Conservation (phyloP, 164 flowering plant genomes). For the Kalanchoe fedtschenkoi region DNA sequence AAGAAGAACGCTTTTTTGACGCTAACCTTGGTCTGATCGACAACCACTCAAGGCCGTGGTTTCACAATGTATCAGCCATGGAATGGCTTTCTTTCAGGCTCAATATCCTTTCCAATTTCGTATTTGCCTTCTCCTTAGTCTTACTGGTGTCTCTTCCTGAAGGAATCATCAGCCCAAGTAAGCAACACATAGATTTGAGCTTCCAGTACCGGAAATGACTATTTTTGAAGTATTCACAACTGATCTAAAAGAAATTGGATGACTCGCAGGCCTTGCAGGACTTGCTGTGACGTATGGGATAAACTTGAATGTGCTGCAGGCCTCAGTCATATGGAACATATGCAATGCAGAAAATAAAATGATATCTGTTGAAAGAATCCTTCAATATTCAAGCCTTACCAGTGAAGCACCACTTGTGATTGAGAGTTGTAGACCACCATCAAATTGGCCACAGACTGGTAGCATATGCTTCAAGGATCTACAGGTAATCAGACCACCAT, state of each 20-base stretch:
- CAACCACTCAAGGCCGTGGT: conserved; percentile 82
- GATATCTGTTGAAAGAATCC: conserved; percentile 91
- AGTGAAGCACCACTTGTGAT: conserved; percentile 82
- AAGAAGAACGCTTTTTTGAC: conserved; percentile 45
- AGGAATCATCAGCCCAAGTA: conserved; percentile 85
- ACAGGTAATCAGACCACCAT: conserved; percentile 36
- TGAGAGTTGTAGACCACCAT: conserved; percentile 53
- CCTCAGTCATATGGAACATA: conserved; percentile 83
- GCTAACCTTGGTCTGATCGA: conserved; percentile 53
- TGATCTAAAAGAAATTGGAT: conserved; percentile 4
- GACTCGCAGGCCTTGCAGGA: conserved; percentile 77
- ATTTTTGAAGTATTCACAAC: background rate
- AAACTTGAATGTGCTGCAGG: conserved; percentile 76
- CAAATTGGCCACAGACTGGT: conserved; percentile 75
- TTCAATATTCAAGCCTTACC: conserved; percentile 65
- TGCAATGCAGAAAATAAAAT: conserved; percentile 96
- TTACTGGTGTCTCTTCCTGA: conserved; percentile 84
- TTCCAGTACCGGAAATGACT: background rate
- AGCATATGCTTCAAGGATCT: conserved; percentile 59
- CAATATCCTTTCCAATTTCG: conserved; percentile 70
- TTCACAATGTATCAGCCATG: conserved; percentile 84
- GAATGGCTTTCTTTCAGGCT: conserved; percentile 93
- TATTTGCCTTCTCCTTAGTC: conserved; percentile 74
- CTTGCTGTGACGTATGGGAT: conserved; percentile 94
- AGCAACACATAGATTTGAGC: conserved; percentile 20